Evolutionary conservation across 1,139 yeast genomes (phyloP).

Genomic region (Geotrichum klebahnii): DNA sequence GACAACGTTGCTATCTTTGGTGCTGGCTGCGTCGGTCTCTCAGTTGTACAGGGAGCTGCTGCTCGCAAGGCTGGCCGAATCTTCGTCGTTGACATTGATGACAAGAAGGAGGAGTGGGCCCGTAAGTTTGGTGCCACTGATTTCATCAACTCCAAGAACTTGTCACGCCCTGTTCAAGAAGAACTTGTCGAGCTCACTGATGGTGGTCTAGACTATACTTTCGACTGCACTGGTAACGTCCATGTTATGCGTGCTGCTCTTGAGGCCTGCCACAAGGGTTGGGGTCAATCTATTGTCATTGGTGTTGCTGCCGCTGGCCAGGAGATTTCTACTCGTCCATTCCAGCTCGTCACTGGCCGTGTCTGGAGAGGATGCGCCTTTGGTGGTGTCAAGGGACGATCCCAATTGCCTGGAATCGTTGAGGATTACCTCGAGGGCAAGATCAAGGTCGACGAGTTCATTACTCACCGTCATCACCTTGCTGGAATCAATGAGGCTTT

Average conservation of each 20-base stretch:
- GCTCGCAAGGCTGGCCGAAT: constrained; percentile 76
- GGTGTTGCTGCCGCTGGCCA: constrained; percentile 99
- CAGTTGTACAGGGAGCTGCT: constrained; percentile 92
- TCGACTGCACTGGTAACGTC: constrained; percentile 97
- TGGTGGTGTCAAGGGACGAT: constrained; percentile 97
- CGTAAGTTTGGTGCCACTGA: constrained; percentile 90
- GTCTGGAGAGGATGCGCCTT: constrained; percentile 98
- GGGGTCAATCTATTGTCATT: constrained; percentile 92
- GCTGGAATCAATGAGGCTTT: constrained; percentile 80
- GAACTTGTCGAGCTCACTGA: constrained; percentile 85
- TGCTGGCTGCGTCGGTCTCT: constrained; percentile 94
- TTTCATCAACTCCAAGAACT: constrained; percentile 75
- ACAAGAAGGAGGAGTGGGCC: constrained; percentile 81
- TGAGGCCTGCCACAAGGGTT: constrained; percentile 97
- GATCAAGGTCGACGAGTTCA: constrained; percentile 89
- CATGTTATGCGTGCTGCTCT: constrained; percentile 91
- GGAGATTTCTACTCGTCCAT: constrained; percentile 94
- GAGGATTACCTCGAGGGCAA: constrained; percentile 78
- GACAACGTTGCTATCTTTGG: constrained; percentile 96
- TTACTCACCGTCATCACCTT: constrained; percentile 82
- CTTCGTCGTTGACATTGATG: constrained; percentile 83
- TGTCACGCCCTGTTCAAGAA: constrained; percentile 76
- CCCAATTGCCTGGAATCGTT: constrained; percentile 88
- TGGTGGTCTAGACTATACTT: constrained; percentile 93
- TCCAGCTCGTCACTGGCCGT: constrained; percentile 97